Conservation (phyloP, 345 rosid species). For the Populus ilicifolia region DNA sequence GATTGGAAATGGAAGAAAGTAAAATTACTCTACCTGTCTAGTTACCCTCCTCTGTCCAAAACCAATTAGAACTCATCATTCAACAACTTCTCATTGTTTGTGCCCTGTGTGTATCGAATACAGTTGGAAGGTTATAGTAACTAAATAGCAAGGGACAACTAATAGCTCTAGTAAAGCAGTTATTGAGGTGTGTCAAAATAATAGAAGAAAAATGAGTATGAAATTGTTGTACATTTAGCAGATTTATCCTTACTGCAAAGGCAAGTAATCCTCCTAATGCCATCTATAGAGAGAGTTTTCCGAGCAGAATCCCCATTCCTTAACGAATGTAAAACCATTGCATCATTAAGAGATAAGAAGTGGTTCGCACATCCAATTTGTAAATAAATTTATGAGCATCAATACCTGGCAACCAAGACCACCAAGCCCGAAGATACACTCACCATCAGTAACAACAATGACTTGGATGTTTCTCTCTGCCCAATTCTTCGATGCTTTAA, state of each 20-base stretch:
- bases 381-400: no score
- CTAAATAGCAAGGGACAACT: neutral
- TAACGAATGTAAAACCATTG: slow-evolving; percentile 3
- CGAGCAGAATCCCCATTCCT: slow-evolving; percentile 37
- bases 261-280: slow-evolving; percentile 33
- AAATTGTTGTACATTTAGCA: no score
- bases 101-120: slow-evolving; percentile 17
- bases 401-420: slow-evolving; percentile 99
- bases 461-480: slow-evolving; percentile 87
- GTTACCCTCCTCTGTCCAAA: slow-evolving; percentile 28
- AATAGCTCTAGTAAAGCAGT: neutral
- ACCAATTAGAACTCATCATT: slow-evolving; percentile 35
- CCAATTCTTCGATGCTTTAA: slow-evolving; percentile 89
- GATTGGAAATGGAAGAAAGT: neutral
- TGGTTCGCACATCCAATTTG: neutral
- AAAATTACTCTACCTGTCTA: slow-evolving; percentile 13
- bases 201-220: no score
- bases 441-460: slow-evolving; percentile 97
- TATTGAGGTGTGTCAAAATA: no score
- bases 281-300: slow-evolving; percentile 28
- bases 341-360: neutral
- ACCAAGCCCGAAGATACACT: slow-evolving; percentile 89
- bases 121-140: neutral
- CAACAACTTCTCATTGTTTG: slow-evolving; percentile 25
- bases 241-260: slow-evolving; percentile 19